A percentile compares a stretch with the other conserved stretches of the same genome.
Evolutionary conservation across 1,284 basidiomycete species (phyloP).

Genomic region (Ceratobasidium papillatum): DNA sequence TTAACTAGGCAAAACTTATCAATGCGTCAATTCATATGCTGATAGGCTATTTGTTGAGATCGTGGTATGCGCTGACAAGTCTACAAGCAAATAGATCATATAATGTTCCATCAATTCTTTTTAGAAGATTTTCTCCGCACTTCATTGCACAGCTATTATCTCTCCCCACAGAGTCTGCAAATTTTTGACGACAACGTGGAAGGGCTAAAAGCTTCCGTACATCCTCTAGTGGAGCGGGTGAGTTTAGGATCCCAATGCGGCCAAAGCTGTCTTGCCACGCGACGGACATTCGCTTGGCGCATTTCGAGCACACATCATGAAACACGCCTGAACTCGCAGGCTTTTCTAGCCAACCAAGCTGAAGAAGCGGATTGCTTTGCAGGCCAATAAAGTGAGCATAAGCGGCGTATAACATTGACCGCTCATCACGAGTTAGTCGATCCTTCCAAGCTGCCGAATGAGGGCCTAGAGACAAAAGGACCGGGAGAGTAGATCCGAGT

Average conservation of each 20-base stretch:
- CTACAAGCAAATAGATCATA: too few relatives aligned
- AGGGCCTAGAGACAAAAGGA: slow-evolving; percentile 1
- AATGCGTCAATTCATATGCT: too few relatives aligned
- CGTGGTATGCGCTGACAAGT: too few relatives aligned
- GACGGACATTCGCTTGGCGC: not conserved
- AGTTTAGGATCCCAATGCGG: not conserved
- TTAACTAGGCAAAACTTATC: too few relatives aligned
- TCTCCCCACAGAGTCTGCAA: not conserved
- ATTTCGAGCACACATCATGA: not conserved
- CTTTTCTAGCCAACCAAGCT: not conserved
- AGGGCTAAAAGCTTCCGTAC: not conserved
- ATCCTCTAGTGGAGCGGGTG: slow-evolving; percentile 5
- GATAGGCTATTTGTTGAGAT: too few relatives aligned
- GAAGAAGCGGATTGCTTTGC: not conserved
- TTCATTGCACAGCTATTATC: not conserved
- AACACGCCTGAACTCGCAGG: not conserved
- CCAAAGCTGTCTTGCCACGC: slow-evolving; percentile 1
- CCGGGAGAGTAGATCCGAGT: not conserved
- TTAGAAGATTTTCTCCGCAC: not conserved
- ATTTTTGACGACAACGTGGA: not conserved
- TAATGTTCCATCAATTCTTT: not conserved
- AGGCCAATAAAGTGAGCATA: not conserved
- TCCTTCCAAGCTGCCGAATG: not conserved
- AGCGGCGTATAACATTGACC: not conserved
- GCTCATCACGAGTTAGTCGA: not conserved